These are phyloP conservation scores for Clohesyomyces aquaticus DNA, from an alignment of 495 filamentous ascomycete species.

Conservation along the genomic window DNA sequence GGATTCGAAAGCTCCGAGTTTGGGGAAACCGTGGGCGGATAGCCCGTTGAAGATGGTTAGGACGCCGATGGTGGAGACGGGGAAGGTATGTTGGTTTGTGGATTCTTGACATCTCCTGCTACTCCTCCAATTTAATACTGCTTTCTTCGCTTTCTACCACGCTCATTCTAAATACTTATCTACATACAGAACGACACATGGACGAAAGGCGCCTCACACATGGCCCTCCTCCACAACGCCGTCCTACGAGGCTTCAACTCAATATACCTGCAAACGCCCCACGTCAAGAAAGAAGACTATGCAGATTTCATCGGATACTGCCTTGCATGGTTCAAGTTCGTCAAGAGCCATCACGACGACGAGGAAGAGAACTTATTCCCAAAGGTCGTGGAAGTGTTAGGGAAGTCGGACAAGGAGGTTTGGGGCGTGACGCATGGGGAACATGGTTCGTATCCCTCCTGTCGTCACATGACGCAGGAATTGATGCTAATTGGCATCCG, in stretches of 20 bases:
- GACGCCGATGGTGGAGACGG: constrained; percentile 32
- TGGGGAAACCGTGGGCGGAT: constrained; percentile 36
- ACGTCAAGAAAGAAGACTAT: constrained; percentile 43
- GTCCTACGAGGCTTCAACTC: constrained; percentile 64
- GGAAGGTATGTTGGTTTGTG: constrained; percentile 18
- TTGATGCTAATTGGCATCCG: not conserved
- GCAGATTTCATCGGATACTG: constrained; percentile 57
- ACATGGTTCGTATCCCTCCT: constrained; percentile 48
- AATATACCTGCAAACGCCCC: constrained; percentile 55
- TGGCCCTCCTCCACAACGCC: constrained; percentile 63
- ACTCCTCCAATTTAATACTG: no score
- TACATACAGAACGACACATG: constrained; percentile 35
- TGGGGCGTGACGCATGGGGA: constrained; percentile 53
- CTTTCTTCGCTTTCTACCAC: no score
- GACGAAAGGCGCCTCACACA: constrained; percentile 55
- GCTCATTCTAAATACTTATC: constrained; percentile 1
- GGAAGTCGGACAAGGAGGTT: constrained; percentile 47
- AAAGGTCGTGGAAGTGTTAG: constrained; percentile 55
- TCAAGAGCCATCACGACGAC: constrained; percentile 59
- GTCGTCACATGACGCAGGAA: not conserved
- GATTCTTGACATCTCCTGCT: no score
- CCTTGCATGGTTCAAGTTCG: constrained; percentile 56
- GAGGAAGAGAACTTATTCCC: constrained; percentile 58
- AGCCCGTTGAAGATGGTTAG: constrained; percentile 26
- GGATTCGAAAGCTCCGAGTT: constrained; percentile 1